A percentile compares a stretch with the other conserved stretches of the same genome.
Evolutionary conservation across 2,329 filamentous ascomycete genomes (phyloP).

Genomic region (Hirsutella minnesotensis): DNA sequence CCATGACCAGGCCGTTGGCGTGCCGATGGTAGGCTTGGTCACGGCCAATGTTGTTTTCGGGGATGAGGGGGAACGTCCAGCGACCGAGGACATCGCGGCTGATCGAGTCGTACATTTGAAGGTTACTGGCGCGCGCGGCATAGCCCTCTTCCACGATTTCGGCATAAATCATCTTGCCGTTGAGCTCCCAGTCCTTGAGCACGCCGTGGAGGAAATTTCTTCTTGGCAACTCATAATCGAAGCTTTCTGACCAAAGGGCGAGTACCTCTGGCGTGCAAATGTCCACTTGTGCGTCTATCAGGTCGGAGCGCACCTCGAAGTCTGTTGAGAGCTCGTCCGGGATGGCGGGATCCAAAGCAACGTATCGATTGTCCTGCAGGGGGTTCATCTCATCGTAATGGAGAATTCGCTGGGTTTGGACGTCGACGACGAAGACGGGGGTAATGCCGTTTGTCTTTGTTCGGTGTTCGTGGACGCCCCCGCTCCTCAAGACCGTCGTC

Average conservation of each 20-base stretch:
- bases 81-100: conserved; percentile 75
- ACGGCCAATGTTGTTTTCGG: conserved; percentile 74
- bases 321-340: conserved; percentile 57
- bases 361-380: conserved; percentile 48
- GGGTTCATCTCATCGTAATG: conserved; percentile 89
- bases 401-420: conserved; percentile 66
- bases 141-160: conserved; percentile 78
- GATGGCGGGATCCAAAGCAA: conserved; percentile 70
- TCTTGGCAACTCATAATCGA: conserved; percentile 85
- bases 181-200: conserved; percentile 91
- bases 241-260: conserved; percentile 92
- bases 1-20: conserved; percentile 62
- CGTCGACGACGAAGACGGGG: conserved; percentile 79
- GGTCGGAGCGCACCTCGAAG: conserved; percentile 72
- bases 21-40: conserved; percentile 65
- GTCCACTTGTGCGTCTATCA: conserved; percentile 91
- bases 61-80: conserved; percentile 82
- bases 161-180: conserved; percentile 91
- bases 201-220: conserved; percentile 86
- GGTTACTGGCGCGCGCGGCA: conserved; percentile 71
- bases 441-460: conserved; percentile 66
- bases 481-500: conserved; percentile 83
- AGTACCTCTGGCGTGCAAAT: conserved; percentile 95
- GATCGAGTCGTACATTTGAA: conserved; percentile 83
- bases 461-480: conserved; percentile 55